Conservation (phyloP, 2,329 filamentous ascomycete species). For the Akanthomyces dipterigenus region DNA sequence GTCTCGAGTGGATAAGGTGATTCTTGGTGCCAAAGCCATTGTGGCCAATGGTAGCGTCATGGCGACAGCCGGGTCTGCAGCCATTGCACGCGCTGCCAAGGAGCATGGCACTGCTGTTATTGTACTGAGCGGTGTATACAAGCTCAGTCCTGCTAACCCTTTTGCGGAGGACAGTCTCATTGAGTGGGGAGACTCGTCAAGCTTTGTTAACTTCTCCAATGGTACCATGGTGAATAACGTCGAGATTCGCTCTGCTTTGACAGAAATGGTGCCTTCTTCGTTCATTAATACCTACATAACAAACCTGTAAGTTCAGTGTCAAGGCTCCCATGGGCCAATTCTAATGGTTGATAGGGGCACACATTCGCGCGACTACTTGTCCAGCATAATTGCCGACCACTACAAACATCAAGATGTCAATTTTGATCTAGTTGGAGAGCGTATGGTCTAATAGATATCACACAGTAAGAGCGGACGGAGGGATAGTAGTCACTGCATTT, state of each 20-base stretch:
- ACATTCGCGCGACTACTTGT: constrained; percentile 65
- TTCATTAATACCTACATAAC: constrained; percentile 78
- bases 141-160: constrained; percentile 83
- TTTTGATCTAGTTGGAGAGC: constrained; percentile 40
- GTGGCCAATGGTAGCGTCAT: constrained; percentile 83
- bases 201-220: constrained; percentile 70
- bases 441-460: neutral
- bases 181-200: constrained; percentile 77
- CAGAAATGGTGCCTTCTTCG: constrained; percentile 74
- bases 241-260: constrained; percentile 70
- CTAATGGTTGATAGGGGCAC: constrained; percentile 42
- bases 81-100: constrained; percentile 78
- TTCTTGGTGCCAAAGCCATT: constrained; percentile 80
- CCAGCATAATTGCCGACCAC: constrained; percentile 66
- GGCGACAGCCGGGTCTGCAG: constrained; percentile 73
- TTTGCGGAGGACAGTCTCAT: constrained; percentile 76
- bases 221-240: constrained; percentile 72
- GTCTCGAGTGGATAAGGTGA: constrained; percentile 91
- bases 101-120: constrained; percentile 79
- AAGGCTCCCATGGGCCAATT: neutral
- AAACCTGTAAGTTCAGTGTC: constrained; percentile 48
- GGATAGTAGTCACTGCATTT: neutral
- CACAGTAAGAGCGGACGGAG: neutral
- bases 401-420: constrained; percentile 68
- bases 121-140: constrained; percentile 86